Evolutionary conservation across 768 basidiomycete genomes (phyloP).

Genomic region (Podaxis sp.): DNA sequence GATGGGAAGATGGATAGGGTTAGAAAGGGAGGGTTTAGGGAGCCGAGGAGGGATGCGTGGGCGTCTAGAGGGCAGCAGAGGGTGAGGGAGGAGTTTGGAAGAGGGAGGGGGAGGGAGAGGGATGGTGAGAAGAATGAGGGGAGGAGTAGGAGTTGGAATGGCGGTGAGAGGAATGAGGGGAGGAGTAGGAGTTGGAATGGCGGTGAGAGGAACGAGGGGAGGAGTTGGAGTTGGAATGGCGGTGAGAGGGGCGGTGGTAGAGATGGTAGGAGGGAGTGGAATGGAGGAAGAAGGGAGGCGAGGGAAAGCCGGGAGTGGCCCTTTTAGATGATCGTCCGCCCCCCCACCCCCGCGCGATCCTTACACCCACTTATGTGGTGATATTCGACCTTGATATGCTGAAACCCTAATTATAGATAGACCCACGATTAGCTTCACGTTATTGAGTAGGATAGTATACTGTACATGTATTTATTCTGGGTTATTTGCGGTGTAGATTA

Average conservation of each 20-base stretch:
- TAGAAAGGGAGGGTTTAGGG: conserved; percentile 15
- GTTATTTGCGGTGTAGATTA: not conserved
- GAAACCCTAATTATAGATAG: not conserved
- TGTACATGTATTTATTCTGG: conserved; percentile 2
- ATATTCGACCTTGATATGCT: too few relatives aligned
- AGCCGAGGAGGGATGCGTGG: conserved; percentile 15
- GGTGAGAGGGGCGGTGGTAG: not conserved
- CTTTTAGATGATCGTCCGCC: not conserved
- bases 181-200: not conserved
- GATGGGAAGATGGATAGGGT: conserved; percentile 1
- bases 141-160: not conserved
- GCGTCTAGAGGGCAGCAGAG: not conserved
- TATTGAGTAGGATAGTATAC: conserved; percentile 2
- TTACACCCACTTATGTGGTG: too few relatives aligned
- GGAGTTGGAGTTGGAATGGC: not conserved
- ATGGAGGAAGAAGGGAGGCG: not conserved
- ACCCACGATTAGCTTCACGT: not conserved
- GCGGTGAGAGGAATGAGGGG: not conserved
- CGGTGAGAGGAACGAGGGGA: not conserved
- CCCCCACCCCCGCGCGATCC: too few relatives aligned
- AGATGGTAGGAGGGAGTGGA: not conserved
- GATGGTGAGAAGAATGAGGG: not conserved
- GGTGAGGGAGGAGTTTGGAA: conserved; percentile 5
- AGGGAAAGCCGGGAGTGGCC: not conserved
- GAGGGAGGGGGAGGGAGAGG: not conserved